Conservation (phyloP, 768 basidiomycete species). For the Suillus decipiens region DNA sequence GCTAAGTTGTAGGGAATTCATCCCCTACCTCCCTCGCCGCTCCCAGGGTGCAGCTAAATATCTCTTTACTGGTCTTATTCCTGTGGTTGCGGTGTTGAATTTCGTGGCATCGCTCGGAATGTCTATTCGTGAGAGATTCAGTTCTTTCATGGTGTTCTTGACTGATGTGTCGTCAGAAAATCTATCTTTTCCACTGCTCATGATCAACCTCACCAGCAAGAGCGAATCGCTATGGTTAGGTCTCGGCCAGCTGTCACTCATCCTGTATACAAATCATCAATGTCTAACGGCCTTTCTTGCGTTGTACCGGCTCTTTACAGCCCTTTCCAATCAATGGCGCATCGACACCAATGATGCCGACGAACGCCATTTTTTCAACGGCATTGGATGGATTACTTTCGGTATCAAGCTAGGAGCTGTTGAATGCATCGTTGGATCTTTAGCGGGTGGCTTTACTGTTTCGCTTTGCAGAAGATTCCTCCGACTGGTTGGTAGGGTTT, state of each 20-base stretch:
- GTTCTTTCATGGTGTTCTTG: constrained; percentile 6
- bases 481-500: constrained; percentile 53
- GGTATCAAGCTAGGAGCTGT: constrained; percentile 64
- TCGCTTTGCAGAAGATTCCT: constrained; percentile 59
- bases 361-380: constrained; percentile 52
- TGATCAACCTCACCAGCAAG: constrained; percentile 44
- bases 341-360: constrained; percentile 50
- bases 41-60: constrained; percentile 46
- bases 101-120: constrained; percentile 68
- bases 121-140: constrained; percentile 48
- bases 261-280: constrained; percentile 59
- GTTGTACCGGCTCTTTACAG: constrained; percentile 56
- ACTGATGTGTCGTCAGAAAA: constrained; percentile 1
- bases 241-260: constrained; percentile 61
- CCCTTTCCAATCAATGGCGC: constrained; percentile 49
- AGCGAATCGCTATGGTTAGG: constrained; percentile 50
- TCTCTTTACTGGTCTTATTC: constrained; percentile 54
- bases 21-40: constrained; percentile 52
- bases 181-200: constrained; percentile 21
- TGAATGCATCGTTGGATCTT: constrained; percentile 68
- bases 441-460: constrained; percentile 50
- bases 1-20: constrained; percentile 52
- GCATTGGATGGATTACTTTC: constrained; percentile 64
- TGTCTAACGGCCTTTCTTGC: constrained; percentile 56
- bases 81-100: constrained; percentile 54